Percentiles rank a stretch among this genome's conserved stretches.
Evolutionary conservation across 108 stramenopile species (phyloP).

Genomic region (Phaeodactylum tricornutum): DNA sequence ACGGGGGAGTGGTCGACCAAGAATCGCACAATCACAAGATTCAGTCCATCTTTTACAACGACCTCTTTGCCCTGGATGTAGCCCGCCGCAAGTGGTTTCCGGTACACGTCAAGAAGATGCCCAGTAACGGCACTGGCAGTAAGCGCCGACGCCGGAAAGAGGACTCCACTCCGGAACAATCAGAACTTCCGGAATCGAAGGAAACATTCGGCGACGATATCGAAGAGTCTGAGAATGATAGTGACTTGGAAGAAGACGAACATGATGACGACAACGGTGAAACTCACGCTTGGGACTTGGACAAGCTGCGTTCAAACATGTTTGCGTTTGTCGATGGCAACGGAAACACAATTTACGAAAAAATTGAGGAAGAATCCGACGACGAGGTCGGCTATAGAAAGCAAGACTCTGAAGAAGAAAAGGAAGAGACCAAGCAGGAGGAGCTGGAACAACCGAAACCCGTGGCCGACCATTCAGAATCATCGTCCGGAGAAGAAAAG

Average conservation of each 20-base stretch:
- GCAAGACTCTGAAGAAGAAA: conserved; percentile 32
- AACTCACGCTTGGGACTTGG: conserved; percentile 65
- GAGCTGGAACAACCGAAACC: conserved; percentile 2
- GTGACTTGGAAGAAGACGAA: conserved; percentile 22
- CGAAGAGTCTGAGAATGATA: conserved; percentile 19
- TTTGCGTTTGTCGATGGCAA: conserved; percentile 82
- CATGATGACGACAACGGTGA: conserved; percentile 21
- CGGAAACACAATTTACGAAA: conserved; percentile 83
- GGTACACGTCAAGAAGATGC: conserved; percentile 23
- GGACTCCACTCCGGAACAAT: not conserved
- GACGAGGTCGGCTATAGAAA: conserved; percentile 10
- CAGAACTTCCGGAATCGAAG: not conserved
- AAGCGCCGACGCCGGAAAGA: not conserved
- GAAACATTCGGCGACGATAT: conserved; percentile 10
- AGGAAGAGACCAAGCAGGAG: conserved; percentile 12
- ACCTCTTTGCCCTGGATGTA: conserved; percentile 73
- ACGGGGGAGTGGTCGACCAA: conserved; percentile 77
- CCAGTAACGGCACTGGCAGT: conserved; percentile 15
- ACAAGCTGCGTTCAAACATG: conserved; percentile 77
- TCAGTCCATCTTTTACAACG: conserved; percentile 78
- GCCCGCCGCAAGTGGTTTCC: conserved; percentile 83
- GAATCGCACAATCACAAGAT: conserved; percentile 73
- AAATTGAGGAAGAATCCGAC: conserved; percentile 38
- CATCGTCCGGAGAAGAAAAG: no score
- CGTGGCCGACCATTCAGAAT: no score